Percentiles rank a stretch among this genome's conserved stretches.
These are phyloP conservation scores for Flammula alnicola DNA, from an alignment of 1,284 basidiomycete species.

Conservation along the genomic window DNA sequence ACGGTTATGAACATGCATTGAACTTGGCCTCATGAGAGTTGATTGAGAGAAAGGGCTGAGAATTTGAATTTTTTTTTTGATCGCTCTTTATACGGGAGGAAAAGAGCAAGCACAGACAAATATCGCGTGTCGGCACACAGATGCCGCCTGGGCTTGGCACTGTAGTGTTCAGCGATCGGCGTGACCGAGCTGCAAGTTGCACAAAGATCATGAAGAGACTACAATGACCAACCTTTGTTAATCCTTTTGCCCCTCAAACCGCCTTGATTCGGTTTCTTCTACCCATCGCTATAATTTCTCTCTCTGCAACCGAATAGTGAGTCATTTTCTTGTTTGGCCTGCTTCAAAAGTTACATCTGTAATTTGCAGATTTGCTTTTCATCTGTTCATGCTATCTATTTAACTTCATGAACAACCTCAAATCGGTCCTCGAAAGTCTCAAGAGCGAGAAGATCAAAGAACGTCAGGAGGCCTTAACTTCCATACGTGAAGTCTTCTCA, in stretches of 20 bases:
- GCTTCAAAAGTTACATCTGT: background rate
- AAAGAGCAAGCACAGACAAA: slow-evolving; percentile 30
- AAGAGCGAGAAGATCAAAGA: slow-evolving; percentile 74
- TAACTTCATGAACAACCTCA: slow-evolving; percentile 48
- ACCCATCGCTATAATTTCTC: no score
- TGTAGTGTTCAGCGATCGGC: no score
- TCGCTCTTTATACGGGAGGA: no score
- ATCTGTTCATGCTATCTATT: no score
- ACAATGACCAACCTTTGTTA: no score
- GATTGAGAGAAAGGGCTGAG: background rate
- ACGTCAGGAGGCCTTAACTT: slow-evolving; percentile 66
- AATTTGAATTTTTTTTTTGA: no score
- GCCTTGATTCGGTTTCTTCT: no score
- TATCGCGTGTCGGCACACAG: slow-evolving; percentile 18
- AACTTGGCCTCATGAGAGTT: background rate
- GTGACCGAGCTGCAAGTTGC: no score
- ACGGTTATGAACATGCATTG: background rate
- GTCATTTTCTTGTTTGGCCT: background rate
- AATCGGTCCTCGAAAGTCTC: slow-evolving; percentile 56
- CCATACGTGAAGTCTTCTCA: slow-evolving; percentile 66
- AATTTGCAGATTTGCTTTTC: slow-evolving; percentile 9
- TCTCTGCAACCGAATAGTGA: slow-evolving; percentile 1
- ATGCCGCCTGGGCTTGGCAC: slow-evolving; percentile 4
- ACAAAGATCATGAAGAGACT: no score
- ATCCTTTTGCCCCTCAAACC: no score